Percentiles rank a stretch among this genome's conserved stretches.
Conservation (phyloP, 306 rosid genomes). For the Chamaecrista fasciculata region DNA sequence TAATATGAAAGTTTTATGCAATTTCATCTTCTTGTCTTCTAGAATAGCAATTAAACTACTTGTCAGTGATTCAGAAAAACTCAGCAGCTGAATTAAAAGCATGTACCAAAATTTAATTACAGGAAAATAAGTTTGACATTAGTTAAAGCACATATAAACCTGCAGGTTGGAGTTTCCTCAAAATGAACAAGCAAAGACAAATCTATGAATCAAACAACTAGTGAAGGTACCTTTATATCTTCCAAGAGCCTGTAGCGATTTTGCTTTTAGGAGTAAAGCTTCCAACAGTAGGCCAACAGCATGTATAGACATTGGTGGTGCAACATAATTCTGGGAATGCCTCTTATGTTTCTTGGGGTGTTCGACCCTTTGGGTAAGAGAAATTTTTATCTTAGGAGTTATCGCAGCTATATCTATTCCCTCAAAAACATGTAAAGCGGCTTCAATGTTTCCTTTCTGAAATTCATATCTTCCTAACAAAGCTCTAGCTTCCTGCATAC, state of each 20-base stretch:
- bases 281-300: slow-evolving; percentile 76
- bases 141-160: slow-evolving; percentile 11
- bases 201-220: slow-evolving; percentile 20
- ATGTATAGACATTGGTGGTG: slow-evolving; percentile 64
- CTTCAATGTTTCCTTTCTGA: slow-evolving; percentile 86
- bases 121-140: background rate
- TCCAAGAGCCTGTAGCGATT: slow-evolving; percentile 76
- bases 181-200: slow-evolving; percentile 25
- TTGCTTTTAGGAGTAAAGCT: slow-evolving; percentile 74
- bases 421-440: slow-evolving; percentile 85
- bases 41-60: background rate
- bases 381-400: slow-evolving; percentile 60
- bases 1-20: background rate
- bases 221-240: slow-evolving; percentile 64
- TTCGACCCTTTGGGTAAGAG: slow-evolving; percentile 58
- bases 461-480: slow-evolving; percentile 89
- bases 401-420: slow-evolving; percentile 67
- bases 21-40: background rate
- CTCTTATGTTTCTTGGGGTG: slow-evolving; percentile 39
- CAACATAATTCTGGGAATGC: slow-evolving; percentile 42
- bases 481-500: slow-evolving; percentile 96
- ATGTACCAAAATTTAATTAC: background rate
- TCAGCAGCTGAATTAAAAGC: background rate
- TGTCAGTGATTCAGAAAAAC: slow-evolving; percentile 11
- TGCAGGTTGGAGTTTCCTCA: slow-evolving; percentile 16